Evolutionary conservation across 2,329 filamentous ascomycete genomes (phyloP), one percentile per base, ranked within the genome.

Genomic region (Penicillium aurantiogriseum): DNA sequence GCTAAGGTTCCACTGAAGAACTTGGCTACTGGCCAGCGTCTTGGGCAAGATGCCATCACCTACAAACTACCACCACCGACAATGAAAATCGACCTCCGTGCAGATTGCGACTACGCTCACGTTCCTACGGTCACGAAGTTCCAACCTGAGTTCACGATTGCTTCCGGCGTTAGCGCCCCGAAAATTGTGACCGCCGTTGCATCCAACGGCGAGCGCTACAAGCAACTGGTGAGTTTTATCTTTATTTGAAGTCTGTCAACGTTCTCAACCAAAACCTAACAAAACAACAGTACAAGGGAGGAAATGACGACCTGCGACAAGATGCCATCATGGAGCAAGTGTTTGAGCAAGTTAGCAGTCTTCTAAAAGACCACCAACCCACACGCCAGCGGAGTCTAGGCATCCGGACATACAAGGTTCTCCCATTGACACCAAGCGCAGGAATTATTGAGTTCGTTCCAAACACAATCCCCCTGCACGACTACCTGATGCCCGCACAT

Each of bases 301-400:
- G 94, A 19, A 93, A 93, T 69, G 94, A 99, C 72, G 93, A 99
- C 71, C 83, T 99, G 13, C 89, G 95, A 9, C 94, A 99, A 77
- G 94, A 99, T 69, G 91, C 93, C 44, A 99, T 87, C 80, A 99
- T 99, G 95, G 95, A 99, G 75, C 94, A 99, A 76, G 94, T 99
- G 1, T 99, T 99, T 72, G 91, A 92, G 57, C 92, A 96, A 75
- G 94, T 97, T 23, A 97, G 92, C 57, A 90, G 90, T 51, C 84
- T 99, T 23, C 80, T 99, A 27, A 90, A 90, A 71, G 88, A 90
- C 48, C 92, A 97, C 73, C 88, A 91, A 54, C 84, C 88, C 13
- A 97, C 94, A 2, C 88, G 92, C 39, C 92, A 96, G 70, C 88
- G 94, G 6, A 90, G 90, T 62, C 81, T 99, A 11, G 90, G 89